A percentile compares a stretch with the other conserved stretches of the same genome.
These are phyloP conservation scores for Artemisia tridentata DNA, from an alignment of 129 eudicot species.

Conservation along the genomic window DNA sequence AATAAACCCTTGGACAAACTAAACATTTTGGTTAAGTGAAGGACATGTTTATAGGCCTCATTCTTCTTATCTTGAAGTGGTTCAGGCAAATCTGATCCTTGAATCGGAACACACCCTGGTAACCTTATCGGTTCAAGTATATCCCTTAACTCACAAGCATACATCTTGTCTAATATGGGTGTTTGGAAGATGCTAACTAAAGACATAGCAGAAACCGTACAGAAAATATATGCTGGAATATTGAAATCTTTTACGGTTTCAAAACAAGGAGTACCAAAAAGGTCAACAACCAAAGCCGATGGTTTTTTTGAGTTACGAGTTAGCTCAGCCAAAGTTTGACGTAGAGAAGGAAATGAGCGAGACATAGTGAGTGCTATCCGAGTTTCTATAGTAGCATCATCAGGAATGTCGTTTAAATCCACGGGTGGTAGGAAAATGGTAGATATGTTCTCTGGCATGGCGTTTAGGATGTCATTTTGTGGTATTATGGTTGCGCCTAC, in stretches of 20 bases:
- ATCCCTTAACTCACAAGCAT: constrained; percentile 37
- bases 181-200: constrained; percentile 21
- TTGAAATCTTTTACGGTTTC: constrained; percentile 34
- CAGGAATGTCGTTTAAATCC: constrained; percentile 28
- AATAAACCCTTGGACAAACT: constrained; percentile 37
- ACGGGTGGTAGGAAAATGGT: constrained; percentile 44
- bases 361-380: constrained; percentile 34
- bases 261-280: constrained; percentile 39
- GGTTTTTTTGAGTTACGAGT: constrained; percentile 11
- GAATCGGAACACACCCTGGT: constrained; percentile 47
- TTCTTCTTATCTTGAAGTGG: constrained; percentile 42
- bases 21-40: constrained; percentile 26
- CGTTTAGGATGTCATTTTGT: constrained; percentile 31
- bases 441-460: constrained; percentile 28
- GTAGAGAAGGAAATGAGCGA: constrained; percentile 38
- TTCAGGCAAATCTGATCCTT: constrained; percentile 37
- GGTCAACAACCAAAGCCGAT: constrained; percentile 36
- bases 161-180: constrained; percentile 33
- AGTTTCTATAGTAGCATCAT: constrained; percentile 20
- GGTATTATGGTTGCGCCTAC: constrained; percentile 34
- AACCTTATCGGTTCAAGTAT: constrained; percentile 36
- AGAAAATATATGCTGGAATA: constrained; percentile 31
- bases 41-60: constrained; percentile 13
- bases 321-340: constrained; percentile 18
- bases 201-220: constrained; percentile 34